Evolutionary conservation across 192 early-diverging fungal species (phyloP), one percentile per base, ranked within the genome.

Genomic region (Coemansia sp.): DNA sequence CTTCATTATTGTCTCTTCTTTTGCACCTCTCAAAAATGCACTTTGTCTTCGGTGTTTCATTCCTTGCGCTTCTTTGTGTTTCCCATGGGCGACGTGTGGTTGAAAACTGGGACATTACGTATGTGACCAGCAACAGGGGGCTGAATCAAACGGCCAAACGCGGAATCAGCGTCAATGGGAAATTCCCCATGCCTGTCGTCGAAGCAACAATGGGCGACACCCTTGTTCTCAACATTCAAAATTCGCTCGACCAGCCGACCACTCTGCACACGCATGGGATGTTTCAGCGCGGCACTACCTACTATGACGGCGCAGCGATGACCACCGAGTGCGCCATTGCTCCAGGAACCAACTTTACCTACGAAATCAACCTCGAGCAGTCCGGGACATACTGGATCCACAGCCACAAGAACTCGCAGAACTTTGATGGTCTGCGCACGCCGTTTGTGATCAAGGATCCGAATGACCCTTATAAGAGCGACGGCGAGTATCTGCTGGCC

Each of bases 371-470:
- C 11, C 66, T 86, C 24, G 58, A 76, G 42, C 87, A 93, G 57
- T 64, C 80, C 37, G 93, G 93, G 27, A 92, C 89, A 12, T 92
- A 82, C 75, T 95, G 91, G 91, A 85, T 88, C 48, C 91, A 93
- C 55, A 78, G 83, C 13, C 91, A 93, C 62, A 77, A 60, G 33
- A 61, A 55, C 34, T 82, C 73, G 23, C 89, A 91, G 65, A 91
- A 93, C 65, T 85, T 87, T 49, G 92, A 93, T 44, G 92, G 92
- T 34, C 67, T 92, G 51, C 83, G 84, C 56, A 83, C 81, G 2
- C 83, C 92, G 12, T 52, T 93, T 14, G 81, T 91, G 51, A 77
- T 93, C 57, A 72, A 86, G 54, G 73, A 84, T 60, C 76, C 79
- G 9, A 43, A 67, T 4, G 50, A 72, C 39, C 80, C 77, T 21